phyloP scores from a whole-genome alignment of 2,329 filamentous ascomycete species.

The Aspergillus amoenus region DNA sequence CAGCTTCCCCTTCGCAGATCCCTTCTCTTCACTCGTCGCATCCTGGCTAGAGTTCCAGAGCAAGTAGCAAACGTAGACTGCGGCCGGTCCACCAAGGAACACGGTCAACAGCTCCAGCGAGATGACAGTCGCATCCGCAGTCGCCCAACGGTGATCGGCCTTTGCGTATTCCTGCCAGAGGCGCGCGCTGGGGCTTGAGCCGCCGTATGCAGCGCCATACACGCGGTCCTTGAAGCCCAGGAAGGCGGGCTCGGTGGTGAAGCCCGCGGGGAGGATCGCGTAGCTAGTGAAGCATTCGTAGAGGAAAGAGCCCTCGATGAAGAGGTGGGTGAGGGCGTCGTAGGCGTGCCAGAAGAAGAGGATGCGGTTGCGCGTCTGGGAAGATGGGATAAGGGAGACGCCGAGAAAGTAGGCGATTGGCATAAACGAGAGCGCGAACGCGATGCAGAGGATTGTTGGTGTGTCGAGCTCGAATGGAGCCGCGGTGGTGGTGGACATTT shows the following conservation, averaged over 20 bases:
- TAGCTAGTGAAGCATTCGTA: slow-evolving; percentile 89
- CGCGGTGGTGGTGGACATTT: slow-evolving; percentile 19
- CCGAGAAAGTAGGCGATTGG: slow-evolving; percentile 53
- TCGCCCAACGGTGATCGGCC: slow-evolving; percentile 62
- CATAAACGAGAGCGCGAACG: slow-evolving; percentile 55
- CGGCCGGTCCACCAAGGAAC: slow-evolving; percentile 57
- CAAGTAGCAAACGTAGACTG: slow-evolving; percentile 57
- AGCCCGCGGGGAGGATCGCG: slow-evolving; percentile 43
- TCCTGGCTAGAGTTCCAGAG: slow-evolving; percentile 35
- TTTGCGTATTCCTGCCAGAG: slow-evolving; percentile 68
- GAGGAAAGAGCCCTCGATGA: slow-evolving; percentile 87
- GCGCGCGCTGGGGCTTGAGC: slow-evolving; percentile 51
- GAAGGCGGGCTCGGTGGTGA: slow-evolving; percentile 46
- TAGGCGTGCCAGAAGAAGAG: slow-evolving; percentile 96
- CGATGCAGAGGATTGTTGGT: slow-evolving; percentile 55
- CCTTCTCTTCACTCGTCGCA: slow-evolving; percentile 18
- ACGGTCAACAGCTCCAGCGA: slow-evolving; percentile 63
- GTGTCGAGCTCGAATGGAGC: slow-evolving; percentile 39
- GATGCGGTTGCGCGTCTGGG: slow-evolving; percentile 61
- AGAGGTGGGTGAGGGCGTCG: slow-evolving; percentile 86
- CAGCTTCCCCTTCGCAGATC: slow-evolving; percentile 35
- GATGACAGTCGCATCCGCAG: slow-evolving; percentile 58
- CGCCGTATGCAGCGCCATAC: slow-evolving; percentile 62
- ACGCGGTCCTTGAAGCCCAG: slow-evolving; percentile 54
- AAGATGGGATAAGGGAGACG: slow-evolving; percentile 51